Conservation (phyloP, 345 rosid genomes). For the Orychophragmus violaceus region DNA sequence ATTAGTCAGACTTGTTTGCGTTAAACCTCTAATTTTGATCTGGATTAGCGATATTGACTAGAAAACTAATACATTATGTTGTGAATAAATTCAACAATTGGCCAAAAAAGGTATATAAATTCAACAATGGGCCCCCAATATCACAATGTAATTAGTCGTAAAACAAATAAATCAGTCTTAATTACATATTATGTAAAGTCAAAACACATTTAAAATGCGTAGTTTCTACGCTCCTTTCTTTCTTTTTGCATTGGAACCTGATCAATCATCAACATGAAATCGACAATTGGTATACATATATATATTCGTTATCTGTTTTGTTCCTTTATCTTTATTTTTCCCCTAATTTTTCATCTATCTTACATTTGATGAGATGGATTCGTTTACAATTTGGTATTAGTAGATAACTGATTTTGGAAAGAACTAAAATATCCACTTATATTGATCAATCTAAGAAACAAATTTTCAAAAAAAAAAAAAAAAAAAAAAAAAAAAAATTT, state of each 20-base stretch:
- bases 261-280: constrained; percentile 17
- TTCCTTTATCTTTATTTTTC: background rate
- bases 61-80: too few relatives aligned
- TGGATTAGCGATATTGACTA: too few relatives aligned
- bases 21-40: background rate
- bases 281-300: constrained; percentile 17
- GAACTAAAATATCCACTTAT: background rate
- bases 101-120: background rate
- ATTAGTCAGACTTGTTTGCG: background rate
- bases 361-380: background rate
- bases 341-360: constrained; percentile 15
- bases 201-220: constrained; percentile 10
- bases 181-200: background rate
- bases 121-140: background rate
- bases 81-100: too few relatives aligned
- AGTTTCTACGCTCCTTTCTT: constrained; percentile 10
- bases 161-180: background rate
- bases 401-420: background rate
- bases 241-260: constrained; percentile 26
- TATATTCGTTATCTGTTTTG: constrained; percentile 14
- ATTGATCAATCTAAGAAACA: background rate
- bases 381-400: background rate
- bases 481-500: too few relatives aligned
- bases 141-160: background rate
- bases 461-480: background rate